Base-by-base conservation (phyloP, 1,284 basidiomycete genomes). In the Anthracocystis panici-leucophaei region DNA sequence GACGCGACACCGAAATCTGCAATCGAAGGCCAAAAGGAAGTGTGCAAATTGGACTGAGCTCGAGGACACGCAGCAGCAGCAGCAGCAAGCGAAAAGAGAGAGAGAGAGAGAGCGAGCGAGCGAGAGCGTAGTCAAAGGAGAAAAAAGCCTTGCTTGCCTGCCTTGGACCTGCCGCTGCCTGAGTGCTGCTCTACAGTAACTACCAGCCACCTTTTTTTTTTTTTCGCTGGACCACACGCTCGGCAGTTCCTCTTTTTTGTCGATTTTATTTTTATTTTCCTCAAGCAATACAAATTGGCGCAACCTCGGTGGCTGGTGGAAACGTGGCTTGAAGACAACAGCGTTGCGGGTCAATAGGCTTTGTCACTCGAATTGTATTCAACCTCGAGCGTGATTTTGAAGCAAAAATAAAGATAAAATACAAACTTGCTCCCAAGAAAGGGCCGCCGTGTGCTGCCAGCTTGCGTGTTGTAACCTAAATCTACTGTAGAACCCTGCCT, bases 311-410 rank as follows among this genome's bases (percentile, higher is more conserved):
- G 51, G 51, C 49, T 54, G 31, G 2, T 18, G 50, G 33, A 51
- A 31, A 51, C 50, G 21, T 51, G 33, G 50, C 50, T 51, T 38
- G 48, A 38, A 38, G 35, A 5, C 14, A 38, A 16, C 48, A 31
- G 16, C 18, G 20, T 48, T 29, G 23, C 20, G 27, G 31, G 44
- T 20, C 23, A 40, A 56, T 55, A 63, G 60, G 60, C 40, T 63
- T 63, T 63, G 53, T 62, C 46, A 54, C 52, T 48, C 27, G 18
- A 23, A n/a, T 50, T 35, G 33, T 2, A 35, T 33, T 33, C 48
- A 50, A 50, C 29, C 25, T 29, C 27, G n/a, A 31, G 29, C 29
- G 27, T 27, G 31, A 48, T 18, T 25, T 27, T 3, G 8, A 48
- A 27, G 46, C 46, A 48, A 25, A 9, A 11, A 2, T 18, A 6